Evolutionary conservation across 495 filamentous ascomycete genomes (phyloP), one percentile per base, ranked within the genome.

Genomic region (Podospora sp.): DNA sequence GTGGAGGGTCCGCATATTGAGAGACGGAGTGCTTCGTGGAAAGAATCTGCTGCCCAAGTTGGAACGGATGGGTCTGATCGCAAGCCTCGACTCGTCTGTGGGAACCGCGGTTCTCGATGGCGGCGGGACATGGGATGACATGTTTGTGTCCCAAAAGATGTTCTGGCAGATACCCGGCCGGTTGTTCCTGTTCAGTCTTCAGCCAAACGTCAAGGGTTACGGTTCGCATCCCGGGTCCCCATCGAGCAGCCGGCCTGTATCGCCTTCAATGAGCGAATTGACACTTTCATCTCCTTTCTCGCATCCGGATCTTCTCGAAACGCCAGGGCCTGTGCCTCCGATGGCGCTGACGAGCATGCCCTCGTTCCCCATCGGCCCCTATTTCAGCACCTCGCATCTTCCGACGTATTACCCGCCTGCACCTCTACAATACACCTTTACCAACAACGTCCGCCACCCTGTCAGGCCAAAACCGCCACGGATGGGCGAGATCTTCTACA

Each of bases 141-240:
- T 96, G 92, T 96, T 95, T 69, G 87, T 91, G 55, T 90, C 88
- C 68, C 88, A 88, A 46, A 83, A 86, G 18, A 86, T 87, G 71
- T 98, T 97, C 80, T 99, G 95, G 95, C 95, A 97, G 76, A 80
- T 96, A 9, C 92, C 95, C 66, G 87, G 91, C 1, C 86, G 92
- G 8, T 83, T 96, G 25, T 97, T 96, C 77, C 87, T 97, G 22
- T 96, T 96, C 77, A 91, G 91, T 0, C 82, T 93, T 29, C 85
- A 88, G n/a, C 92, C 93, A 5, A 71, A 69, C 46, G 6, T 68
- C 62, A 75, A 78, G 69, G 63, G 75, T 59, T 69, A 71, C 62
- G 83, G 83, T 9, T 88, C 87, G 0, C 86, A 84, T 63, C 85
- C 89, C 1, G 84, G 83, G 7, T 82, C 84, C 35, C 87, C 90